Percentiles rank a stretch among this genome's conserved stretches.
Evolutionary conservation across 23 red algal species (phyloP).

Genomic region (Gracilaria vermiculophylla): DNA sequence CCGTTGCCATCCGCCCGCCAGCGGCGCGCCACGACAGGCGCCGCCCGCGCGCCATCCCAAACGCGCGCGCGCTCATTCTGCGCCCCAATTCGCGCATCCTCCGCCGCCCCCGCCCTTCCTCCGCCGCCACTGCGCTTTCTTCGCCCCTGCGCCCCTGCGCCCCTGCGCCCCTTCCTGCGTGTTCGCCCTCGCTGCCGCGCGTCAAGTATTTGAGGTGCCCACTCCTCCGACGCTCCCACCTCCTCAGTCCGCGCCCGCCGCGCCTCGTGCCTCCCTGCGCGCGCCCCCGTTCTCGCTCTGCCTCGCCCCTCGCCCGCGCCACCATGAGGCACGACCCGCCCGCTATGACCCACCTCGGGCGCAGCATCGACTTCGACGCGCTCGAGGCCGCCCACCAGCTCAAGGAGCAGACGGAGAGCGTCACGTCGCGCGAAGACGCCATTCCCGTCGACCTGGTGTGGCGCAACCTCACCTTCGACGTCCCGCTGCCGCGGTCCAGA

Average conservation of each 20-base stretch:
- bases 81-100: too few relatives aligned
- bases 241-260: not conserved
- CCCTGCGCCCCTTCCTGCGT: too few relatives aligned
- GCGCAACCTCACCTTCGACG: constrained; percentile 54
- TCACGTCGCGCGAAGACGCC: constrained; percentile 34
- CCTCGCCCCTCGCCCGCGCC: not conserved
- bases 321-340: not conserved
- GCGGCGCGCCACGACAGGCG: too few relatives aligned
- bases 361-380: constrained; percentile 36
- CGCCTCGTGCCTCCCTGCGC: not conserved
- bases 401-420: not conserved
- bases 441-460: constrained; percentile 53
- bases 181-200: too few relatives aligned
- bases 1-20: too few relatives aligned
- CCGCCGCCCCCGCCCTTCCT: too few relatives aligned
- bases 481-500: constrained; percentile 1
- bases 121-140: too few relatives aligned
- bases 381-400: constrained; percentile 29
- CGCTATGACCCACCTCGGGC: not conserved
- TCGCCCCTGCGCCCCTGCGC: too few relatives aligned
- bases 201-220: too few relatives aligned
- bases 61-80: too few relatives aligned
- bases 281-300: not conserved
- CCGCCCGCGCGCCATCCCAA: too few relatives aligned
- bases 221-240: too few relatives aligned